Evolutionary conservation across 2,329 filamentous ascomycete species (phyloP), one percentile per base, ranked within the genome.

Genomic region (Fusarium irregulare): DNA sequence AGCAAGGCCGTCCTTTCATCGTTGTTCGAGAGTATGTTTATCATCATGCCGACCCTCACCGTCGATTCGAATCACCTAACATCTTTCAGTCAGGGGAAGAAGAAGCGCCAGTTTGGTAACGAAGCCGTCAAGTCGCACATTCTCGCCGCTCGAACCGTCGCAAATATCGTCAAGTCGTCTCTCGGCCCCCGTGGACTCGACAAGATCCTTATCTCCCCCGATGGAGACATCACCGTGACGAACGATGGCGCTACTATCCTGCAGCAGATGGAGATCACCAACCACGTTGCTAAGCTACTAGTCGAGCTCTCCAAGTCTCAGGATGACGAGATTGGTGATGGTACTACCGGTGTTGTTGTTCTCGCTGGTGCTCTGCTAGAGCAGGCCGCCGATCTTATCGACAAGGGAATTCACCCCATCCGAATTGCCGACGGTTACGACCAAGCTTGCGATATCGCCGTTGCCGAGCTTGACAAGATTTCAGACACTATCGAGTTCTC

Each of bases 361-460:
- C 85, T 99, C 73, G 96, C 96, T 16, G 96, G 95, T 71, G 94
- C 96, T 68, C 89, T 99, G 71, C 86, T 99, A 66, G 97, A 99
- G 83, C 95, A 98, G 84, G 96, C 96, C 20, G 93, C 95, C 69
- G 96, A 98, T 80, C 89, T 99, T 75, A 98, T 99, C 80, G 97
- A 99, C 87, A 99, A 99, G 88, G 97, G 96, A 79, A 99, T 99
- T 76, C 96, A 99, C 83, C 96, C 96, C 67, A 99, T 99, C 80
- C 88, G 97, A 75, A 98, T 99, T 83, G 97, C 97, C 72, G 96
- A 99, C 82, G 96, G 96, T 56, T 99, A 97, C 83, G 96, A 99
- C 80, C 91, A 97, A 77, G 96, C 96, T 60, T 99, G 97, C 79
- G 97, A 99, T 80, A 95, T 98, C 75, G 96, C 96, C 45, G 92